Percentiles rank a stretch among this genome's conserved stretches.
phyloP scores from a whole-genome alignment of 2,329 filamentous ascomycete genomes.

The Neonectria ditissima region DNA sequence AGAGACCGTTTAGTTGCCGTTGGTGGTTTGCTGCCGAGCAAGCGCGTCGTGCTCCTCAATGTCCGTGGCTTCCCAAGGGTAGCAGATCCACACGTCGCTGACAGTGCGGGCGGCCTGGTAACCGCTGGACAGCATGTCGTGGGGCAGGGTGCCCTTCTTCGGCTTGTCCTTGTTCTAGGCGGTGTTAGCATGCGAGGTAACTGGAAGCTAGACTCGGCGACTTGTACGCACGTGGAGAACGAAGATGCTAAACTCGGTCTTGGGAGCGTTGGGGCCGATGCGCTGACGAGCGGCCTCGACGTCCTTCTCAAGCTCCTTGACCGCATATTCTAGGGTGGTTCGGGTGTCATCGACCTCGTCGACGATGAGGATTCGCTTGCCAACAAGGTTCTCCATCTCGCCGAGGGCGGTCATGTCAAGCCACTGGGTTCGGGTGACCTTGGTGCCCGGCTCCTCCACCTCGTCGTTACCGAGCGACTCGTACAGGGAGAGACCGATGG shows the following conservation, averaged over 20 bases:
- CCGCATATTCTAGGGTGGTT: conserved; percentile 93
- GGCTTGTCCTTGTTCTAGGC: conserved; percentile 92
- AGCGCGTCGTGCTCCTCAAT: conserved; percentile 90
- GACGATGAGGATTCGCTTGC: conserved; percentile 47
- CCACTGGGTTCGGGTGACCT: conserved; percentile 98
- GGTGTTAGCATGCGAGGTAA: conserved; percentile 22
- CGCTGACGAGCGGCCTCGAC: conserved; percentile 83
- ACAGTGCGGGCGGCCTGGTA: conserved; percentile 91
- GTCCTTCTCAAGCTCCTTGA: conserved; percentile 94
- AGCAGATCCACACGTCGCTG: conserved; percentile 97
- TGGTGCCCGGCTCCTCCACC: conserved; percentile 82
- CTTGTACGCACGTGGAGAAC: conserved; percentile 82
- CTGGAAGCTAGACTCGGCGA: background rate
- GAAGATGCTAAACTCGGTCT: conserved; percentile 93
- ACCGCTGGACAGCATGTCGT: conserved; percentile 79
- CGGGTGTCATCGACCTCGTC: conserved; percentile 89
- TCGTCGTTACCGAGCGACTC: conserved; percentile 77
- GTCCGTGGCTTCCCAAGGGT: conserved; percentile 96
- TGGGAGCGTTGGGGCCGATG: conserved; percentile 71
- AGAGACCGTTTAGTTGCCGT: conserved; percentile 36
- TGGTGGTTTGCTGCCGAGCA: conserved; percentile 62
- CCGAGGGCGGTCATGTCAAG: conserved; percentile 86
- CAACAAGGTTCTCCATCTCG: conserved; percentile 69
- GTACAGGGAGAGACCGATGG: conserved; percentile 97
- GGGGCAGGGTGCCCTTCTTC: conserved; percentile 90